A percentile compares a stretch with the other conserved stretches of the same genome.
Conservation (phyloP, 805 yeast genomes). For the Saturnispora serradocipensis region DNA sequence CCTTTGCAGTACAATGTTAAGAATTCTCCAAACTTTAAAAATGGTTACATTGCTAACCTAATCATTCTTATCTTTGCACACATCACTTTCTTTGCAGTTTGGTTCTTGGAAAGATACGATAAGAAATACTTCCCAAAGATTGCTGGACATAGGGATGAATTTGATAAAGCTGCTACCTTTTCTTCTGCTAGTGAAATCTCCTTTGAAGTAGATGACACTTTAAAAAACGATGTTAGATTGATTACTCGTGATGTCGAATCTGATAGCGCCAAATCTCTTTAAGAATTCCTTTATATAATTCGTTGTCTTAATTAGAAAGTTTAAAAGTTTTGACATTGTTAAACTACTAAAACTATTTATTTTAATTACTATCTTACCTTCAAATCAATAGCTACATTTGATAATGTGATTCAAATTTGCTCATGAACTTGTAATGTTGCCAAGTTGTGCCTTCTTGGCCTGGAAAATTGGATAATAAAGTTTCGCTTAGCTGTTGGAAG, state of each 20-base stretch:
- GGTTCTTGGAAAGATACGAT: constrained; percentile 15
- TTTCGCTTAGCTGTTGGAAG: no score
- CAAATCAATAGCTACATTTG: background rate
- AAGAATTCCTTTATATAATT: background rate
- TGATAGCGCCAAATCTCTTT: background rate
- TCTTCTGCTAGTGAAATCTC: background rate
- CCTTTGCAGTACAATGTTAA: constrained; percentile 16
- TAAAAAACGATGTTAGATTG: background rate
- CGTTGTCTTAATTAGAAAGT: background rate
- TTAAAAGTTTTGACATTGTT: background rate
- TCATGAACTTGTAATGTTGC: background rate
- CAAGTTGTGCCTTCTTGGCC: no score
- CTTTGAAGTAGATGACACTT: background rate
- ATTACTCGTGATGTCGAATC: background rate
- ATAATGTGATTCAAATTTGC: background rate
- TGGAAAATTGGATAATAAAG: no score
- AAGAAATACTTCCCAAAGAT: constrained; percentile 9
- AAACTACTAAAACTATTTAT: background rate
- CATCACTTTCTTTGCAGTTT: constrained; percentile 10
- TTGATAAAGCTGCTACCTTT: background rate
- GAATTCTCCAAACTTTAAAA: constrained; percentile 12
- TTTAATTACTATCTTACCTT: no score
- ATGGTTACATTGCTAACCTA: constrained; percentile 15
- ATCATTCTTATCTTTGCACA: constrained; percentile 9
- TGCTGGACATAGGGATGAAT: constrained; percentile 14